A percentile compares a stretch with the other conserved stretches of the same genome.
Evolutionary conservation across 2,329 filamentous ascomycete genomes (phyloP).

Genomic region (Botrytis cinerea): DNA sequence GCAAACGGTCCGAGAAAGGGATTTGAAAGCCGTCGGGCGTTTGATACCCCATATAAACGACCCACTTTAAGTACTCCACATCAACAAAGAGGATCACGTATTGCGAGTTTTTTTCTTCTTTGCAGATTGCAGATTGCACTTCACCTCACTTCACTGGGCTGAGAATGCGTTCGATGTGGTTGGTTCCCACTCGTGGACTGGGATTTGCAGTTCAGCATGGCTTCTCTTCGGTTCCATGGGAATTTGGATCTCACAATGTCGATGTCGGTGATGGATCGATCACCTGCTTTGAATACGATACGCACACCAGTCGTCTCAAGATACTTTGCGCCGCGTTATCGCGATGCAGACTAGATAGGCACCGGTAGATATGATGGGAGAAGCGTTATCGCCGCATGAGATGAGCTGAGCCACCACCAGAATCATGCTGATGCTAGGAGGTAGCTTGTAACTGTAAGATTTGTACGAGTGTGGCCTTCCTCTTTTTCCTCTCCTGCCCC

Average conservation of each 20-base stretch:
- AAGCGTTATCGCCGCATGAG: background rate
- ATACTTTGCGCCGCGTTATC: background rate
- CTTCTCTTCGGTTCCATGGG: conserved; percentile 1
- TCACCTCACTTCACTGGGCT: background rate
- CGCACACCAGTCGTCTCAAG: background rate
- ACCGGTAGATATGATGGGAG: background rate
- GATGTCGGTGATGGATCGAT: background rate
- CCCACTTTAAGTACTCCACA: background rate
- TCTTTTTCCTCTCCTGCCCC: too few species aligned
- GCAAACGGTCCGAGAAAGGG: background rate
- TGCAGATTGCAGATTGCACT: background rate
- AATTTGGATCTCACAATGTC: background rate
- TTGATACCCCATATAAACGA: background rate
- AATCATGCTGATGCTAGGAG: background rate
- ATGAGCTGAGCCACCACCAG: conserved; percentile 7
- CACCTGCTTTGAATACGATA: background rate
- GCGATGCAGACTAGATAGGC: background rate
- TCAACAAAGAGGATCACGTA: background rate
- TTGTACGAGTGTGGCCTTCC: too few species aligned
- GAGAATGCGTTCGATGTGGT: background rate
- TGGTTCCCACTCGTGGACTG: too few species aligned
- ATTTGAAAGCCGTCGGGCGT: background rate
- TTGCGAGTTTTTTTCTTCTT: conserved; percentile 1
- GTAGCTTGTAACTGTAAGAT: background rate
- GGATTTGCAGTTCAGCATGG: background rate